Evolutionary conservation across 768 basidiomycete genomes (phyloP), one percentile per base, ranked within the genome.

Genomic region (Xerocomus potaroensis): DNA sequence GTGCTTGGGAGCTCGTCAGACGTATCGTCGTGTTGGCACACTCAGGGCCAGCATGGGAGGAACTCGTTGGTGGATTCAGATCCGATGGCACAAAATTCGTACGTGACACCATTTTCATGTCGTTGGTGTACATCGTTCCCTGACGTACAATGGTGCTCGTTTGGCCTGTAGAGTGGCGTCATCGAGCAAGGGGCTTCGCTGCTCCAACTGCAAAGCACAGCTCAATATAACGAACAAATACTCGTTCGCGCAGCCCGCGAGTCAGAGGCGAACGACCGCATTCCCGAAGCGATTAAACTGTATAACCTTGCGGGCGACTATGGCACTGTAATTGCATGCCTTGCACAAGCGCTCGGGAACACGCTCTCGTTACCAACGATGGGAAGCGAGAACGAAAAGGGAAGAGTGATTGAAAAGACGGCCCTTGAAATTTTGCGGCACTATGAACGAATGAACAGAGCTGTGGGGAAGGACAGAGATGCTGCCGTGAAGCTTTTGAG

Each of bases 291-390:
- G 3, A 92, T 98, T 71, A 91, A 93, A 62, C 72, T 99, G 35
- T 97, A 92, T 71, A 94, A 97, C 68, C 81, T 97, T 30, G 94
- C 94, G 1, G 89, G 90, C 27, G 88, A 94, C 53, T 92, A 93
- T 62, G 69, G 78, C 12, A 91, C 89, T 21, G 95, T 98, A 45
- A 80, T 97, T 33, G 75, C 81, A 7, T 90, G 89, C 43, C 84
- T 98, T 29, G 91, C 91, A 12, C 81, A 83, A 45, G 90, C 91
- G 2, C 75, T 99, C 2, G 91, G 93, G 14, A 87, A 84, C 59
- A 85, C 88, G 0, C 74, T 97, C 39, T 73, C 83, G 3, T 77
- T 87, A 54, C 80, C 84, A 0, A 61, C 63, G 36, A 60, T 83
- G 0, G 66, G 64, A n/a, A 61, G 66, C 41, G 69, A 77, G 48